phyloP scores from a whole-genome alignment of 169 alveolate genomes.

The Eimeria tenella region DNA sequence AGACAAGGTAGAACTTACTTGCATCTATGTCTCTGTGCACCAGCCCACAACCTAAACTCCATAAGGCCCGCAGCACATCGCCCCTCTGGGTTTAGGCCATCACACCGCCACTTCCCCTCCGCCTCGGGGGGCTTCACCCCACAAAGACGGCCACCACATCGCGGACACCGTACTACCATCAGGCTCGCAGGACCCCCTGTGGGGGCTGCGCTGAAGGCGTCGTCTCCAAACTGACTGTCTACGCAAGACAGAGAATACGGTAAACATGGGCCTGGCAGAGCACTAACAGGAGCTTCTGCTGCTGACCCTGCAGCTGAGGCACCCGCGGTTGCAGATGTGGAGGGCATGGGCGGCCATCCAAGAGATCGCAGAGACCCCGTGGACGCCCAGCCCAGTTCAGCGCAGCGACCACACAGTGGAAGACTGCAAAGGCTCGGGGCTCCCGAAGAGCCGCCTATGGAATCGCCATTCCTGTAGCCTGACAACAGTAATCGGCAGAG shows the following conservation, averaged over 20 bases:
- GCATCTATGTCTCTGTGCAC: constrained; percentile 66
- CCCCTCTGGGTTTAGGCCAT: constrained; percentile 53
- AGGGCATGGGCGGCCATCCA: neutral
- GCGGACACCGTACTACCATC: constrained; percentile 54
- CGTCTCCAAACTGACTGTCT: neutral
- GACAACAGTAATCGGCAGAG: constrained; percentile 22
- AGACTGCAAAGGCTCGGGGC: neutral
- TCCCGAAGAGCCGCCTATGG: neutral
- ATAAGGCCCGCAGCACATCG: constrained; percentile 71
- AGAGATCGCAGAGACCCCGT: neutral
- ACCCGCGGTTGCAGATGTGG: neutral
- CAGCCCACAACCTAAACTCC: constrained; percentile 70
- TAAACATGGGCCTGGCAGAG: neutral
- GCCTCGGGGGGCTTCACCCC: neutral
- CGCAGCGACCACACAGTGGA: constrained; percentile 15
- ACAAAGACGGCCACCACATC: constrained; percentile 55
- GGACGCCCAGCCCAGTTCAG: neutral
- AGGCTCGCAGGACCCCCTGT: constrained; percentile 12
- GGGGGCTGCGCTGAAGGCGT: neutral
- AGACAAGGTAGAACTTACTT: neutral
- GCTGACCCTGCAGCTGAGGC: constrained; percentile 19
- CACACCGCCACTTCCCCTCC: constrained; percentile 79
- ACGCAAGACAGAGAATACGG: neutral
- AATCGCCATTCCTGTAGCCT: neutral
- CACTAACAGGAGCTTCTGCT: constrained; percentile 15